These are phyloP conservation scores for Alloteropsis semialata DNA, from an alignment of 176 grass and related monocot species.

Conservation along the genomic window DNA sequence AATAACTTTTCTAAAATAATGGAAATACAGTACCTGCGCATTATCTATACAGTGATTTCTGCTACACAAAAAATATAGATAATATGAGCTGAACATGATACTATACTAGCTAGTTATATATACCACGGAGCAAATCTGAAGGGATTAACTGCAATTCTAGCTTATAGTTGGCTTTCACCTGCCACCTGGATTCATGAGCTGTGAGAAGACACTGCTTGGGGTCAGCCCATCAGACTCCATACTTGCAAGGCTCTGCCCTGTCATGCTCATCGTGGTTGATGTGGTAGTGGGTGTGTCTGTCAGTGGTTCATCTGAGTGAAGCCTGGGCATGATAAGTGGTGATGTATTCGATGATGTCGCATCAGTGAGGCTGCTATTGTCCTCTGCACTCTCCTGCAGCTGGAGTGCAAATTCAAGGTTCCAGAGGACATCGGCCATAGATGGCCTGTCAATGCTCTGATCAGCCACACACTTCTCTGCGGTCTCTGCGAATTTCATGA, in stretches of 20 bases:
- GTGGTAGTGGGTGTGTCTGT: constrained; percentile 38
- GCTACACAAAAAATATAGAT: neutral
- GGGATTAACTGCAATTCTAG: neutral
- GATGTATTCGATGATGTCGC: too few species aligned
- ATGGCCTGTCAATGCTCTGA: constrained; percentile 22
- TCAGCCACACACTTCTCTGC: constrained; percentile 35
- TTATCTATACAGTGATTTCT: neutral
- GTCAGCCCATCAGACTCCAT: constrained; percentile 39
- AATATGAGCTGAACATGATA: neutral
- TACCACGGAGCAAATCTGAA: neutral
- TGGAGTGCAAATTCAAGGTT: constrained; percentile 31
- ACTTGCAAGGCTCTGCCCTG: constrained; percentile 40
- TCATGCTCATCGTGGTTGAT: constrained; percentile 33
- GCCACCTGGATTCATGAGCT: constrained; percentile 65
- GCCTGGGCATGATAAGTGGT: too few species aligned
- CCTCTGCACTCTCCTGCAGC: constrained; percentile 25
- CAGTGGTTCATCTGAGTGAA: constrained; percentile 37
- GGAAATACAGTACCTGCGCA: neutral
- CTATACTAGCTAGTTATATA: neutral
- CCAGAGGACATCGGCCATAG: constrained; percentile 35
- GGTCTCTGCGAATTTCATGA: constrained; percentile 33
- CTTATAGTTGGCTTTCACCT: constrained; percentile 33
- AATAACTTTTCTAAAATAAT: neutral
- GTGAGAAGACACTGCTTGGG: constrained; percentile 54
- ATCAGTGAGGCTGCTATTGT: neutral